A percentile compares a stretch with the other conserved stretches of the same genome.
phyloP scores from a whole-genome alignment of 768 basidiomycete species.

The Hygrocybe coccinea region DNA sequence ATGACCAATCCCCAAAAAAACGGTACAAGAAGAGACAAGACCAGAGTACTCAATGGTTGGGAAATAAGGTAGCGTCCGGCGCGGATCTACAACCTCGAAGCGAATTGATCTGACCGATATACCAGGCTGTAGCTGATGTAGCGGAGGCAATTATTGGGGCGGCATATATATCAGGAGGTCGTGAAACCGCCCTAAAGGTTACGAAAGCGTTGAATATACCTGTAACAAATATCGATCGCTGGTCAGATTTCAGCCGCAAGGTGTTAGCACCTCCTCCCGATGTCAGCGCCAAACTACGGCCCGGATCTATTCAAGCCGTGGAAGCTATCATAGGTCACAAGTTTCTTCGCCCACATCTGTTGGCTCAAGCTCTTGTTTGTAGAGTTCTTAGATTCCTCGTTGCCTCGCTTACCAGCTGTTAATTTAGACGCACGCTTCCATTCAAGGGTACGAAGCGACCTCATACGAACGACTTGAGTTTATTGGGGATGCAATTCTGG shows the following conservation, averaged over 20 bases:
- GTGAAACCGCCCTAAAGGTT: conserved; percentile 57
- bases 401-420: not conserved
- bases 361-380: conserved; percentile 70
- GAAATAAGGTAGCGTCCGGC: conserved; percentile 62
- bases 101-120: conserved; percentile 3
- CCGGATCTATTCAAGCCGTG: conserved; percentile 49
- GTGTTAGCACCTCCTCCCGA: conserved; percentile 41
- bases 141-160: conserved; percentile 82
- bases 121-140: conserved; percentile 76
- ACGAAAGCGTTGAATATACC: conserved; percentile 63
- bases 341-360: conserved; percentile 57
- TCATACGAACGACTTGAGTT: conserved; percentile 79
- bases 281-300: conserved; percentile 40
- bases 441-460: conserved; percentile 49
- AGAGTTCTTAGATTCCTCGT: not conserved
- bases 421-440: conserved; percentile 63
- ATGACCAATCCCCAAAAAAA: not conserved
- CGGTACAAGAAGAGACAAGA: conserved; percentile 12
- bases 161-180: conserved; percentile 70
- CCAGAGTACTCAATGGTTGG: conserved; percentile 48
- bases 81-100: conserved; percentile 5
- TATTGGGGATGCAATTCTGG: conserved; percentile 80
- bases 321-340: conserved; percentile 60
- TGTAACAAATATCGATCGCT: conserved; percentile 56
- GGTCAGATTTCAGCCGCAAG: conserved; percentile 66